Conservation (phyloP, 225 moss, liverwort and hornwort species). For the Pleurozium schreberi region DNA sequence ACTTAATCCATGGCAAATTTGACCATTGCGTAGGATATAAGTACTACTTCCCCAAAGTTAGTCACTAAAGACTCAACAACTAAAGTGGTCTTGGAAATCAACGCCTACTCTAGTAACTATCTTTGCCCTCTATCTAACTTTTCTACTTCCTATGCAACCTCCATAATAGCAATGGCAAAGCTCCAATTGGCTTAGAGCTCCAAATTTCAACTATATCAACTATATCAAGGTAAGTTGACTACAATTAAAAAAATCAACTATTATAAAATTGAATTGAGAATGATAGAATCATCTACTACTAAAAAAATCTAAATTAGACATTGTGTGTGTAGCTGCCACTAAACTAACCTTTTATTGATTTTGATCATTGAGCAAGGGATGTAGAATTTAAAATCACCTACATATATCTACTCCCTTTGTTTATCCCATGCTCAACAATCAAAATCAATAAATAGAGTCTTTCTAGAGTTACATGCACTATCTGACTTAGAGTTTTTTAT, state of each 20-base stretch:
- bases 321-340: too few species aligned
- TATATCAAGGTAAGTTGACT: not conserved
- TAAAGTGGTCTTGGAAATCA: not conserved
- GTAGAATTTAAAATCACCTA: too few species aligned
- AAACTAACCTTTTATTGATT: fast-evolving
- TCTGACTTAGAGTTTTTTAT: not conserved
- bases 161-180: not conserved
- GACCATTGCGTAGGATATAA: too few species aligned
- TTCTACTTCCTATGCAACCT: not conserved
- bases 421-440: not conserved
- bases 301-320: not conserved
- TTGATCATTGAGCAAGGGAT: not conserved
- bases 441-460: not conserved
- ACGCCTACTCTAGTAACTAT: too few species aligned
- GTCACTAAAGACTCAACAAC: fast-evolving
- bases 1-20: too few species aligned
- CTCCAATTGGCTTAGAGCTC: not conserved
- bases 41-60: not conserved
- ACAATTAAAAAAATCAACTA: not conserved
- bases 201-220: not conserved
- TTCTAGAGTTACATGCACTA: not conserved
- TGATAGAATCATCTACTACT: not conserved
- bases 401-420: not conserved
- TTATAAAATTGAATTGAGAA: not conserved
- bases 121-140: not conserved